Conservation (phyloP, 352 stramenopile species). For the Lagenidium giganteum region DNA sequence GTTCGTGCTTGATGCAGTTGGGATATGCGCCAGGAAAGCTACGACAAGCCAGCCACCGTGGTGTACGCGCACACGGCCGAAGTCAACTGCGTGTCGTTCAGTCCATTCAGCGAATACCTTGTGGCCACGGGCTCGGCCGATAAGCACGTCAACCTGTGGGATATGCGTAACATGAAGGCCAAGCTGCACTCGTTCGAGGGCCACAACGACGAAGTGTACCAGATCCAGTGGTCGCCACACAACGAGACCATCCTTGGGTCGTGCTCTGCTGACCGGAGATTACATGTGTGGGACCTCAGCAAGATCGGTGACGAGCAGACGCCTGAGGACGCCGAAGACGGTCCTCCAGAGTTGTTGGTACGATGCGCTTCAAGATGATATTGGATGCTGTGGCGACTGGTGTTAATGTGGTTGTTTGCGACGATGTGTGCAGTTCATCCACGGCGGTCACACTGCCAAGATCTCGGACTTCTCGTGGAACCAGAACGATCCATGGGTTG, state of each 20-base stretch:
- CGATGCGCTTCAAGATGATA: no score
- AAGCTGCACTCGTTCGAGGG: constrained; percentile 92
- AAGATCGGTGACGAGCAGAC: constrained; percentile 95
- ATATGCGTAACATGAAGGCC: constrained; percentile 94
- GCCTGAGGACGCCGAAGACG: constrained; percentile 96
- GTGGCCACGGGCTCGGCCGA: constrained; percentile 92
- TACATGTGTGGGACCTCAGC: constrained; percentile 96
- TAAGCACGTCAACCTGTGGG: constrained; percentile 95
- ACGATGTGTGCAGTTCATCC: no score
- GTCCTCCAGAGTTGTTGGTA: constrained; percentile 96
- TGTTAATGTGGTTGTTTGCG: no score
- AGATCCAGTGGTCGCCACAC: constrained; percentile 94
- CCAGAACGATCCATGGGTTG: constrained; percentile 90
- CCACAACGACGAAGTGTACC: constrained; percentile 95
- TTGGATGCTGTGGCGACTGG: no score
- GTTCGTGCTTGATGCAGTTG: constrained; percentile 29
- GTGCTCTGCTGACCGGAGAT: constrained; percentile 92
- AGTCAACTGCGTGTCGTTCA: constrained; percentile 96
- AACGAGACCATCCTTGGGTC: constrained; percentile 95
- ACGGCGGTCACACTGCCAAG: constrained; percentile 97
- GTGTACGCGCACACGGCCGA: constrained; percentile 90
- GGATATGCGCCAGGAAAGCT: constrained; percentile 71
- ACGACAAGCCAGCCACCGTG: constrained; percentile 58
- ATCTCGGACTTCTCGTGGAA: constrained; percentile 98
- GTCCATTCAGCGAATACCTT: constrained; percentile 94